Conservation (phyloP, 2,329 filamentous ascomycete species). For the Alternaria triticimaculans region DNA sequence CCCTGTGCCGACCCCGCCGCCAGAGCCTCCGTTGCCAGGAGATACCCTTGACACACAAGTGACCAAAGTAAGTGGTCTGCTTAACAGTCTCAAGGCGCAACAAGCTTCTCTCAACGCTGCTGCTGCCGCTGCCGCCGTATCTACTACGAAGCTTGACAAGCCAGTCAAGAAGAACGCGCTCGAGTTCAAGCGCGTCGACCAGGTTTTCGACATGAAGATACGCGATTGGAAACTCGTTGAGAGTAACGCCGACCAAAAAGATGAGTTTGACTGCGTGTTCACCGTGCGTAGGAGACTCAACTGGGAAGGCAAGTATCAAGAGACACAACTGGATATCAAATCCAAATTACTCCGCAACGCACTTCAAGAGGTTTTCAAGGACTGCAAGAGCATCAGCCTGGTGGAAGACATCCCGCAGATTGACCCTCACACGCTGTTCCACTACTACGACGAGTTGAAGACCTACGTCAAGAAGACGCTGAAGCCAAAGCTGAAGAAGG, state of each 20-base stretch:
- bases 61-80: constrained; percentile 17
- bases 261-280: constrained; percentile 78
- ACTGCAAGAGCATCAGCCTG: constrained; percentile 77
- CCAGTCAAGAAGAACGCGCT: constrained; percentile 50
- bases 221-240: constrained; percentile 71
- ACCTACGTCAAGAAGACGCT: constrained; percentile 66
- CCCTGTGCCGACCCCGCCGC: not conserved
- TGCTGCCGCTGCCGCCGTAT: constrained; percentile 14
- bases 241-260: constrained; percentile 67
- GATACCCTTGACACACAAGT: constrained; percentile 21
- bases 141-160: constrained; percentile 22
- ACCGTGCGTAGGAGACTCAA: constrained; percentile 83
- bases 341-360: constrained; percentile 78
- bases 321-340: constrained; percentile 83
- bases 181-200: constrained; percentile 74
- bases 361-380: constrained; percentile 74
- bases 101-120: constrained; percentile 15
- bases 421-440: constrained; percentile 57
- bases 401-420: constrained; percentile 78
- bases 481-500: constrained; percentile 63
- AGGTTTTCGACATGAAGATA: constrained; percentile 59
- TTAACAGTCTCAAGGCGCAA: constrained; percentile 23
- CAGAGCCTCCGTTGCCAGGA: constrained; percentile 6
- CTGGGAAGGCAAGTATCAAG: constrained; percentile 79
- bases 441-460: constrained; percentile 80